These are phyloP conservation scores for Xylaria cubensis DNA, from an alignment of 495 filamentous ascomycete genomes.

Conservation along the genomic window DNA sequence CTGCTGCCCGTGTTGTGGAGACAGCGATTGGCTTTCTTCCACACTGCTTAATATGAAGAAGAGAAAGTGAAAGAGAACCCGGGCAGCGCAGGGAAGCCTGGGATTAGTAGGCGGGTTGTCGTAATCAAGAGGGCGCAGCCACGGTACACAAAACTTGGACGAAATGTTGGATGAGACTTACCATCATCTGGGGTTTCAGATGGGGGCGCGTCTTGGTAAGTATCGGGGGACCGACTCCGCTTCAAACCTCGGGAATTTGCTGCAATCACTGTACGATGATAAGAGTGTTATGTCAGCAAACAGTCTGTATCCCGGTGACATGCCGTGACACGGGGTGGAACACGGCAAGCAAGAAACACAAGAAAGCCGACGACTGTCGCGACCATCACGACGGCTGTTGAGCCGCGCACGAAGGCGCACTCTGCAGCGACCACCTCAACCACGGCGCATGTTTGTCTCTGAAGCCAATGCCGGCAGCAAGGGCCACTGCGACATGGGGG, in stretches of 20 bases:
- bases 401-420: slow-evolving; percentile 2
- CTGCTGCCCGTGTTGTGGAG: slow-evolving; percentile 7
- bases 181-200: slow-evolving; percentile 78
- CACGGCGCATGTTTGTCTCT: neutral
- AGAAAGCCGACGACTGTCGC: slow-evolving; percentile 23
- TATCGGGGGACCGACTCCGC: slow-evolving; percentile 90
- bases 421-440: slow-evolving; percentile 28
- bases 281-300: slow-evolving; percentile 33
- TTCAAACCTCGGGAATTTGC: slow-evolving; percentile 76
- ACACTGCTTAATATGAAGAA: neutral
- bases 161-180: slow-evolving; percentile 61
- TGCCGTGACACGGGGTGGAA: slow-evolving; percentile 34
- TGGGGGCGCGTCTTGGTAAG: slow-evolving; percentile 64
- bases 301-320: slow-evolving; percentile 27
- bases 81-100: neutral
- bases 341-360: slow-evolving; percentile 29
- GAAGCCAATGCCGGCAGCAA: neutral
- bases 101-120: neutral
- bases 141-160: slow-evolving; percentile 46
- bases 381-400: neutral
- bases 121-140: slow-evolving; percentile 10
- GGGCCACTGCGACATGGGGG: neutral
- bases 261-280: slow-evolving; percentile 43
- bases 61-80: neutral
- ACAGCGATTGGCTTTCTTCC: neutral